Base-by-base conservation (phyloP, 1,284 basidiomycete genomes). In the Wolfiporia cocos region DNA sequence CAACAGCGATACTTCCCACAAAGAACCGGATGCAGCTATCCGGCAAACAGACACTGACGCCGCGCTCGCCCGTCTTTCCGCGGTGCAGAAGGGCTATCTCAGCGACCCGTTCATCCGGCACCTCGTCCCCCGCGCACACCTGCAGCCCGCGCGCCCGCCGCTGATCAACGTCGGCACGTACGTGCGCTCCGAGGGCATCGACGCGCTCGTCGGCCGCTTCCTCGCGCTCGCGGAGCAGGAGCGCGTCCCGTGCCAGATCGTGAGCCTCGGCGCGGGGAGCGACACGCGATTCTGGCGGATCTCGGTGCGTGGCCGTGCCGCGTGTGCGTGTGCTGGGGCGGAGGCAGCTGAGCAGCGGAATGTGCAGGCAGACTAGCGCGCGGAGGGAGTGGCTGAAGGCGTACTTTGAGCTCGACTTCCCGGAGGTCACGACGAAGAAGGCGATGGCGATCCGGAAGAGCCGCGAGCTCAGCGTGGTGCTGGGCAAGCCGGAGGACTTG, bases 131-230 rank as follows among this genome's bases (percentile, higher is more conserved):
- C 72, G 81, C 12, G 69, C 81, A 5, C 76, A 78, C 54, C 61
- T 78, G 50, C 71, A 86, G 59, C 78, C 76, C 29, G 56, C 73
- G 12, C 71, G 86, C 1, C 78, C 90, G 1, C 94, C 94, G 0
- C 66, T 98, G 51, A 98, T 99, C 70, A 98, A 98, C 60, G 74
- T 97, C 34, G 95, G 95, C 6, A 99, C 95, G 1, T 90, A 87
- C 52, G 79, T 96, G 42, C 78, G 96, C 41, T 85, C 88, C 0
- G 71, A 74, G 36, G 84, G 80, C 2, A 79, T 98, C 34, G 96
- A 99, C 57, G 61, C 65, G 34, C 75, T 97, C 5, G 81, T 96
- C 0, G 67, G 83, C 17, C 62, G 71, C 34, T 97, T 92, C 75
- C 53, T 96, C 14, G 51, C 58, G 5, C 51, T 70, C 3, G 67